A percentile compares a stretch with the other conserved stretches of the same genome.
Evolutionary conservation across 106 monocot species (phyloP).

Genomic region (Dactylorhiza incarnata): DNA sequence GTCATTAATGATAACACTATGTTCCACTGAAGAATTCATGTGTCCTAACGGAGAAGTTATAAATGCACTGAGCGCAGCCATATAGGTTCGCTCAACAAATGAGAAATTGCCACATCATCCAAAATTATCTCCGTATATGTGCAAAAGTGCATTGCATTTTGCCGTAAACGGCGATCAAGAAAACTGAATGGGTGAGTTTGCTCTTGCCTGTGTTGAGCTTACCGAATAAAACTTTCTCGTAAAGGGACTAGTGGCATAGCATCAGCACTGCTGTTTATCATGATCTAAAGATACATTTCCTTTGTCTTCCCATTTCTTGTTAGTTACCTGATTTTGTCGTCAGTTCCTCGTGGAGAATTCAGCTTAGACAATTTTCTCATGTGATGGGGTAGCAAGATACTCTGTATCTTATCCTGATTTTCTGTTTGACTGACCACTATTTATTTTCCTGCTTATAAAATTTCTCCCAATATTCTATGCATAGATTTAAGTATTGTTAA

Average conservation of each 20-base stretch:
- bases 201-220: too few relatives aligned
- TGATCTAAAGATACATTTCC: neutral
- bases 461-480: neutral
- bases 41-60: neutral
- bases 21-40: neutral
- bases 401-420: neutral
- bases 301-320: neutral
- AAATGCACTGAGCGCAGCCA: too few relatives aligned
- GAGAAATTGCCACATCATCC: too few relatives aligned
- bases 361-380: neutral
- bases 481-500: neutral
- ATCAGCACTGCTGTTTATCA: neutral
- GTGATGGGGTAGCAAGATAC: neutral
- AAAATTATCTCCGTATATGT: too few relatives aligned
- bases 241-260: neutral
- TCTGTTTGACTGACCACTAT: neutral
- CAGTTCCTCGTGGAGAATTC: neutral
- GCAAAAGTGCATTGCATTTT: too few relatives aligned
- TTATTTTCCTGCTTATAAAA: neutral
- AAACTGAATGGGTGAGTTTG: too few relatives aligned
- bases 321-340: neutral
- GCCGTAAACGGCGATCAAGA: too few relatives aligned
- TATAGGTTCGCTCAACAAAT: too few relatives aligned
- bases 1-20: neutral
- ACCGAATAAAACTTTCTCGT: neutral